phyloP scores from a whole-genome alignment of 768 basidiomycete species.

The Tylopilus sp. region DNA sequence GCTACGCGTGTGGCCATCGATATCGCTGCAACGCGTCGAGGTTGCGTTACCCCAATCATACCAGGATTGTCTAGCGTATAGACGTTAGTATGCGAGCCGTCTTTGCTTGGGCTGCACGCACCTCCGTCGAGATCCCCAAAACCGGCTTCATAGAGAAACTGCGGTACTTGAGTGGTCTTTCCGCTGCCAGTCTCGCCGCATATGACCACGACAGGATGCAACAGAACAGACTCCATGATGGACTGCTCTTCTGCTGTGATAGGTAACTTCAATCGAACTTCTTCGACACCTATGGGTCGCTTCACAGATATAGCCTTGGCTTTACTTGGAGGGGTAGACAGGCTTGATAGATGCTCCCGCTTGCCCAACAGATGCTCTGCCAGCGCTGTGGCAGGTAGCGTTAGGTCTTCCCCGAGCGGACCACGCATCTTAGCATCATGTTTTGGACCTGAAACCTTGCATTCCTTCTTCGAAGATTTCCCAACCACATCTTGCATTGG shows the following conservation, averaged over 20 bases:
- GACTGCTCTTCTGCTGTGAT: slow-evolving; percentile 91
- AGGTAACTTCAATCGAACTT: slow-evolving; percentile 75
- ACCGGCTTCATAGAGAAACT: slow-evolving; percentile 96
- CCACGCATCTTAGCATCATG: slow-evolving; percentile 56
- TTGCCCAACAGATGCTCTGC: slow-evolving; percentile 39
- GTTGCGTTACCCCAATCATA: slow-evolving; percentile 97
- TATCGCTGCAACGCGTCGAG: slow-evolving; percentile 94
- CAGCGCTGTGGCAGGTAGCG: slow-evolving; percentile 65
- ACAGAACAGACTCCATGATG: slow-evolving; percentile 86
- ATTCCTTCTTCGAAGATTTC: slow-evolving; percentile 48
- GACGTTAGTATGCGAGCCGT: background rate
- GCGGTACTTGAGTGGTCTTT: slow-evolving; percentile 97
- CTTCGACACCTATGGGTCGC: slow-evolving; percentile 70
- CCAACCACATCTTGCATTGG: background rate
- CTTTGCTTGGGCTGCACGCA: slow-evolving; percentile 32
- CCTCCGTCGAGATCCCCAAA: slow-evolving; percentile 84
- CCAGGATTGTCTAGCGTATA: slow-evolving; percentile 82
- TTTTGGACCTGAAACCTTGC: slow-evolving; percentile 35
- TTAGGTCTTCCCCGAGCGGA: slow-evolving; percentile 72
- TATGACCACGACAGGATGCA: slow-evolving; percentile 71
- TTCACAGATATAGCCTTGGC: slow-evolving; percentile 50
- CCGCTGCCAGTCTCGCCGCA: slow-evolving; percentile 97
- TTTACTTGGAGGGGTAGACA: slow-evolving; percentile 20
- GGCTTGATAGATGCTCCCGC: background rate
- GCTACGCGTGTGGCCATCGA: slow-evolving; percentile 93